These are phyloP conservation scores for Tylopilus sp. DNA, from an alignment of 1,284 basidiomycete species.

Conservation along the genomic window DNA sequence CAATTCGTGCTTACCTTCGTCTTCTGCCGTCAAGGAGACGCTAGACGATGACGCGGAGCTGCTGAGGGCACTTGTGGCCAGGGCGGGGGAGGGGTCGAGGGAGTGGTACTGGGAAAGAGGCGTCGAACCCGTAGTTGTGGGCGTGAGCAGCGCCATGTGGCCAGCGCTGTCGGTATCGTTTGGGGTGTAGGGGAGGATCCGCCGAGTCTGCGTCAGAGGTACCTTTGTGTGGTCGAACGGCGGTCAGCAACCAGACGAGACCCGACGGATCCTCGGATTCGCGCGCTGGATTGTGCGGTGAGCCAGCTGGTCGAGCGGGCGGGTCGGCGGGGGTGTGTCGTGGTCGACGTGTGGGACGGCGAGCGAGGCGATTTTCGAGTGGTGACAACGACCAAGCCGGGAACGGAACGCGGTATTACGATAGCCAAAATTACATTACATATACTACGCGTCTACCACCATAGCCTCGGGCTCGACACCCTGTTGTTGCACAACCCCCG, in stretches of 20 bases:
- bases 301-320: conserved; percentile 1
- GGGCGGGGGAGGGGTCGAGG: conserved; percentile 39
- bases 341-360: conserved; percentile 17
- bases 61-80: conserved; percentile 38
- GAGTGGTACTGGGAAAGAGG: conserved; percentile 38
- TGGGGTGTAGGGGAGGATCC: conserved; percentile 44
- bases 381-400: conserved; percentile 4
- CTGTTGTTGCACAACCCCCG: not conserved
- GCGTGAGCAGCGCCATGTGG: conserved; percentile 31
- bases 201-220: conserved; percentile 49
- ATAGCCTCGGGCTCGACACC: conserved; percentile 30
- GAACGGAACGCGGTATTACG: conserved; percentile 24
- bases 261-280: conserved; percentile 48
- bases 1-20: conserved; percentile 52
- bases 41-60: conserved; percentile 51
- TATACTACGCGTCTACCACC: conserved; percentile 38
- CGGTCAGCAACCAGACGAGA: conserved; percentile 43
- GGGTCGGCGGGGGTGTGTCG: conserved; percentile 4
- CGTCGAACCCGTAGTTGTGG: conserved; percentile 28
- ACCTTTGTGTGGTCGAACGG: conserved; percentile 35
- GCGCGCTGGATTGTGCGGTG: not conserved
- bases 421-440: conserved; percentile 12
- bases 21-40: conserved; percentile 50
- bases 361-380: conserved; percentile 6
- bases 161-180: conserved; percentile 11